These are phyloP conservation scores for Leucosporidium yakuticum DNA, from an alignment of 768 basidiomycete species.

Conservation along the genomic window DNA sequence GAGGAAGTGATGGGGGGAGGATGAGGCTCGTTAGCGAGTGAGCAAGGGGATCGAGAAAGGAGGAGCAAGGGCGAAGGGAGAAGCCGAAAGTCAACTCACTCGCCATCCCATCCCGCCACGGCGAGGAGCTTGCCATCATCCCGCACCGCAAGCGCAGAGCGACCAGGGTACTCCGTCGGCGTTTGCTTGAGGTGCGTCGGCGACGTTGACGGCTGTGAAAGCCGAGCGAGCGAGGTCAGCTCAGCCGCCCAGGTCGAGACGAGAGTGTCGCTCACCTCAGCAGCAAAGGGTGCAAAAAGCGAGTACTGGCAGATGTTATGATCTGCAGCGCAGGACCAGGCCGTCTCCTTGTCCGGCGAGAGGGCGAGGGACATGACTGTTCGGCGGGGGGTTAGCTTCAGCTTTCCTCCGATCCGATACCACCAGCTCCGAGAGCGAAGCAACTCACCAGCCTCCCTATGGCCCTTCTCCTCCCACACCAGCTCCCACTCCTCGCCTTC, in stretches of 20 bases:
- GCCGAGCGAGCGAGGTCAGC: not conserved
- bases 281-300: conserved; percentile 22
- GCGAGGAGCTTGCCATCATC: conserved; percentile 74
- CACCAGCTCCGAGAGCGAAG: too few species aligned
- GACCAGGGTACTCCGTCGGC: conserved; percentile 19
- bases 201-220: not conserved
- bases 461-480: conserved; percentile 42
- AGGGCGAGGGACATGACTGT: conserved; percentile 39
- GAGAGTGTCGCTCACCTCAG: too few species aligned
- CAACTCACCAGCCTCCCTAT: conserved; percentile 46
- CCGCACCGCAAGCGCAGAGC: conserved; percentile 60
- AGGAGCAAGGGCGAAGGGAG: not conserved
- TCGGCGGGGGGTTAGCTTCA: not conserved
- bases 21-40: not conserved
- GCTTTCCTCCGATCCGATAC: not conserved
- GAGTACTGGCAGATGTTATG: conserved; percentile 36
- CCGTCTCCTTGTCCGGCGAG: conserved; percentile 10
- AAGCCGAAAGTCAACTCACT: conserved; percentile 52
- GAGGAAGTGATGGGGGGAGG: too few species aligned
- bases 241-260: too few species aligned
- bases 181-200: not conserved
- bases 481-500: conserved; percentile 41
- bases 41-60: not conserved
- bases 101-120: conserved; percentile 89
- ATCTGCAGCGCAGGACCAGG: conserved; percentile 38